phyloP scores from a whole-genome alignment of 116 monocot species.

The Papilionanthe hybrid region DNA sequence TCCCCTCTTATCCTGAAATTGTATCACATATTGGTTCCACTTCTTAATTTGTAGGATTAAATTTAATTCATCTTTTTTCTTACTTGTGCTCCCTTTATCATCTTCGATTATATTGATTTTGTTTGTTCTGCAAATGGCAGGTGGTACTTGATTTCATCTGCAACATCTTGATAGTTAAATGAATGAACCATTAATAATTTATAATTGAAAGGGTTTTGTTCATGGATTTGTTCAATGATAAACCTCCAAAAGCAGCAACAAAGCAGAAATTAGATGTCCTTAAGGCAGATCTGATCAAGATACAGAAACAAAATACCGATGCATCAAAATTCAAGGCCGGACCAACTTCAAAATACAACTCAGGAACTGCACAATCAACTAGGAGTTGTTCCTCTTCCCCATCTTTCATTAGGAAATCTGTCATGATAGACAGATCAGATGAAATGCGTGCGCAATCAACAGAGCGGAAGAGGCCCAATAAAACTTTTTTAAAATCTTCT shows the following conservation, averaged over 20 bases:
- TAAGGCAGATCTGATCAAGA: conserved; percentile 37
- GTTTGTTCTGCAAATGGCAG: conserved; percentile 1
- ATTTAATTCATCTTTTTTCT: background rate
- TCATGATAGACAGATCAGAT: background rate
- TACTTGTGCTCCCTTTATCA: background rate
- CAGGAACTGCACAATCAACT: conserved; percentile 9
- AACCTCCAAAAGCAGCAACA: conserved; percentile 5
- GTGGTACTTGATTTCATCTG: background rate
- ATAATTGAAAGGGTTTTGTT: conserved; percentile 32
- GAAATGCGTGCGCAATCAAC: conserved; percentile 59
- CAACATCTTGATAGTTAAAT: conserved; percentile 7
- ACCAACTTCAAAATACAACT: conserved; percentile 43
- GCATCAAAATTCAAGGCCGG: conserved; percentile 17
- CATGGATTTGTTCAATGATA: conserved; percentile 44
- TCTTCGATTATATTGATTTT: background rate
- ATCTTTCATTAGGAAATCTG: background rate
- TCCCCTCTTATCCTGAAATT: background rate
- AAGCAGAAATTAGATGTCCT: conserved; percentile 23
- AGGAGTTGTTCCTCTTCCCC: conserved; percentile 38
- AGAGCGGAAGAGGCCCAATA: conserved; percentile 51
- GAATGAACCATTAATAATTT: conserved; percentile 36
- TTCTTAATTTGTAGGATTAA: background rate
- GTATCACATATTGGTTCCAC: background rate
- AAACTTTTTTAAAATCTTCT: conserved; percentile 12
- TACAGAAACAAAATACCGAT: conserved; percentile 63